Conservation (phyloP, 2,329 filamentous ascomycete species). For the Davidsoniella virescens region DNA sequence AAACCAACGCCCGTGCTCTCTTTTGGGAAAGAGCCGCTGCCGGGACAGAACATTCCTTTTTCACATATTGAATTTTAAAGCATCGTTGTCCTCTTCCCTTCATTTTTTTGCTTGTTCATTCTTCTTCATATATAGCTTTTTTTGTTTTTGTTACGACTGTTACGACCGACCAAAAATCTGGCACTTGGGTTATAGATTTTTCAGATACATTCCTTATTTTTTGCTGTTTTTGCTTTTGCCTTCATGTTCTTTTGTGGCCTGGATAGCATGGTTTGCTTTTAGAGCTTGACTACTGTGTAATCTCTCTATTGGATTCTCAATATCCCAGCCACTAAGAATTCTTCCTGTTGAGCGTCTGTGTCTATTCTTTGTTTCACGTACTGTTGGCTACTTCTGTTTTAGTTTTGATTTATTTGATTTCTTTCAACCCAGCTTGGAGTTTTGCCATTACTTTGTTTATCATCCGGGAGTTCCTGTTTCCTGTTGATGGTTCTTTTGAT, state of each 20-base stretch:
- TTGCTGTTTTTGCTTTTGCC: neutral
- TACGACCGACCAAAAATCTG: slow-evolving; percentile 13
- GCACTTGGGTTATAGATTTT: slow-evolving; percentile 12
- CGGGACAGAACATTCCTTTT: slow-evolving; percentile 12
- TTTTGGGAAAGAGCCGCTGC: slow-evolving; percentile 2
- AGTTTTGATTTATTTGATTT: neutral
- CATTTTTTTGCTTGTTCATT: neutral
- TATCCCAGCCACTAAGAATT: neutral
- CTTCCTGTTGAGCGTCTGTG: slow-evolving; percentile 1
- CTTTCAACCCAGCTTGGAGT: neutral
- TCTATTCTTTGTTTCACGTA: neutral
- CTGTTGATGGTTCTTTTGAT: neutral
- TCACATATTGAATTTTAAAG: slow-evolving; percentile 1
- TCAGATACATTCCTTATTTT: slow-evolving; percentile 12
- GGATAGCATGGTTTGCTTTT: neutral
- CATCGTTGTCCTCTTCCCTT: slow-evolving; percentile 2
- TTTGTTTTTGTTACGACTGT: slow-evolving; percentile 7
- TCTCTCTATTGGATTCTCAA: neutral
- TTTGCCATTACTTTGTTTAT: neutral
- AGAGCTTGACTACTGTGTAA: neutral
- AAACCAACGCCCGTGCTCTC: slow-evolving; percentile 7
- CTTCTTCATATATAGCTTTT: slow-evolving; percentile 9
- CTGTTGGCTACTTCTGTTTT: neutral
- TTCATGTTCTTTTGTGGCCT: neutral
- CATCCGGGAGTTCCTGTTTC: neutral